Evolutionary conservation across 2,329 filamentous ascomycete species (phyloP), one percentile per base, ranked within the genome.

Genomic region (Bipolaris bicolor): DNA sequence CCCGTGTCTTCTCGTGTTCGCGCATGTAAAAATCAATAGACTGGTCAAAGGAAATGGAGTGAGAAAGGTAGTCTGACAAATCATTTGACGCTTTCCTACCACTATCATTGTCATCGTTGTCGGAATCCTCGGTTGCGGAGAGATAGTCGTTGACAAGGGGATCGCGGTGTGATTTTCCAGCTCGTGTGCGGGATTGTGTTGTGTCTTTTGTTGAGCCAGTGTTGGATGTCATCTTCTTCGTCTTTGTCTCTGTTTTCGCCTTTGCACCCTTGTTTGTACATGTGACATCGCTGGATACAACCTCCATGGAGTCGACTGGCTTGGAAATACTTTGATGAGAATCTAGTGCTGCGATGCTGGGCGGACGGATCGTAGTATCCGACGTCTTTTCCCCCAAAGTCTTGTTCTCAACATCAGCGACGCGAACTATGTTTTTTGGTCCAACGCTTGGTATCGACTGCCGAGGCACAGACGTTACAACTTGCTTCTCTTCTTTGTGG

Each of bases 341-440:
- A 11, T 69, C 61, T 9, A 69, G 67, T 5, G 68, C 66, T 13
- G 60, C 36, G 7, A 68, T 63, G 45, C 64, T 70, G 0, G 66
- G 64, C 7, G 71, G 69, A 34, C 73, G 65, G 33, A 74, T 76
- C 0, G 72, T 75, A 7, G 66, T 70, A 43, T 72, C 70, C 2
- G 65, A 69, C 0, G 43, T 54, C 52, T 71, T 76, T 57, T 74
- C 72, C 36, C 74, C 71, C 2, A 74, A 49, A 2, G 56, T 49
- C 43, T 69, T 73, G 22, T 68, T 52, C 29, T 61, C 50, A 7
- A 62, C 62, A 7, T 63, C 58, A 24, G 63, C 53, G 13, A 57
- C 49, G 15, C 57, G 45, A 5, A 68, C 48, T 15, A 65, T 39
- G 9, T 61, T 47, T 10, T 49, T 49, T 13, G 63, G 55, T 7